Conservation (phyloP, 2,329 filamentous ascomycete genomes). For the Venturia nashicola region DNA sequence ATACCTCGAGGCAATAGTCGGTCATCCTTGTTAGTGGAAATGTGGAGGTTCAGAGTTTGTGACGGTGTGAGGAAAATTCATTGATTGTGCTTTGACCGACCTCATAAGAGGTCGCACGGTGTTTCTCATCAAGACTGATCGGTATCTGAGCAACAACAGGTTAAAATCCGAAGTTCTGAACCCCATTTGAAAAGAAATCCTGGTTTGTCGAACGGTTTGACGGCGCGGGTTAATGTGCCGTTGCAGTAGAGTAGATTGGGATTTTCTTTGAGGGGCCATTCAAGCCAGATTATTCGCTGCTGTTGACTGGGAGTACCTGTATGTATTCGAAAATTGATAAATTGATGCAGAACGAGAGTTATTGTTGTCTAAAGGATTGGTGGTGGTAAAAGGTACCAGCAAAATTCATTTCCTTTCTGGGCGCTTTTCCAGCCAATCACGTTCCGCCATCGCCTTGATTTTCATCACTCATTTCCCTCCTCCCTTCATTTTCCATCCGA, state of each 20-base stretch:
- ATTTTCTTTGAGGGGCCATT: neutral
- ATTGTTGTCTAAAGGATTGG: neutral
- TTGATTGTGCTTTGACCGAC: too few relatives aligned
- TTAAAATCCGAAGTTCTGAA: too few relatives aligned
- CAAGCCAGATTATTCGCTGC: neutral
- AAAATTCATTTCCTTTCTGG: too few relatives aligned
- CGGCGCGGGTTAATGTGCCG: neutral
- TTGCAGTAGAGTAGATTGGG: neutral
- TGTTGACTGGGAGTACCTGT: neutral
- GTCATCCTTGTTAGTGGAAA: neutral
- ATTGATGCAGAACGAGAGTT: neutral
- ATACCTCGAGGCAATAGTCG: neutral
- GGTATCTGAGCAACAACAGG: too few relatives aligned
- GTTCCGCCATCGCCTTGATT: neutral
- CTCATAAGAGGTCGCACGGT: too few relatives aligned
- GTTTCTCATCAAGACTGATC: too few relatives aligned
- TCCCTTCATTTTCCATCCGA: too few relatives aligned
- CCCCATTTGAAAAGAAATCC: neutral
- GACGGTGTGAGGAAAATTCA: too few relatives aligned
- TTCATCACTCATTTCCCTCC: too few relatives aligned
- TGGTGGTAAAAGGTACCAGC: neutral
- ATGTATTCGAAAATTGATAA: neutral
- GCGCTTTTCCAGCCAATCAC: neutral
- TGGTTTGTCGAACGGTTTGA: neutral
- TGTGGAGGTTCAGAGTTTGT: too few relatives aligned